A percentile compares a stretch with the other conserved stretches of the same genome.
These are phyloP conservation scores for Penicillium bialowiezense DNA, from an alignment of 495 filamentous ascomycete species.

Conservation along the genomic window DNA sequence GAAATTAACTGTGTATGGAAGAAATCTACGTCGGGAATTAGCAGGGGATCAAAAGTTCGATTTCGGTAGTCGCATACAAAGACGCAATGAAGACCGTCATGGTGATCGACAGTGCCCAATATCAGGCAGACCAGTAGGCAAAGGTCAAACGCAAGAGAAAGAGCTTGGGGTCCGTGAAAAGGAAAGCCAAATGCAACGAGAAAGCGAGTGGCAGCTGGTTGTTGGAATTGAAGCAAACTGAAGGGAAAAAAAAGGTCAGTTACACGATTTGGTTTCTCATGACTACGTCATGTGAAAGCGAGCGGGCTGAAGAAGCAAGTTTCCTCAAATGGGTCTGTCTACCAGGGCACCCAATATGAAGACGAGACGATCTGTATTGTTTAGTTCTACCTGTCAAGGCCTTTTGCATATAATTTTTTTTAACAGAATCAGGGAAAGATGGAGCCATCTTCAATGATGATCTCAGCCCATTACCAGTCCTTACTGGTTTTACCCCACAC, in stretches of 20 bases:
- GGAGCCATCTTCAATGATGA: neutral
- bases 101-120: constrained; percentile 24
- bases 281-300: constrained; percentile 42
- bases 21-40: constrained; percentile 56
- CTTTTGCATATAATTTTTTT: neutral
- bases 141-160: neutral
- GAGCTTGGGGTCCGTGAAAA: neutral
- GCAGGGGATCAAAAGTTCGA: neutral
- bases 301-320: constrained; percentile 7
- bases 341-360: neutral
- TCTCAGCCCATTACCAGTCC: constrained; percentile 5
- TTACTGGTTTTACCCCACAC: constrained; percentile 9
- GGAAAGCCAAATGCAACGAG: neutral
- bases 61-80: constrained; percentile 56
- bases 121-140: constrained; percentile 3
- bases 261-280: constrained; percentile 31
- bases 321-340: neutral
- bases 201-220: neutral
- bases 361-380: neutral
- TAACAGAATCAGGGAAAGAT: neutral
- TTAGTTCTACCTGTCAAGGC: neutral
- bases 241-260: constrained; percentile 26
- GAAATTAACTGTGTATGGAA: constrained; percentile 88
- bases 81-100: constrained; percentile 85
- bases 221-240: constrained; percentile 2